phyloP scores from a whole-genome alignment of 495 filamentous ascomycete species.

The Barbatosphaeria neglecta region DNA sequence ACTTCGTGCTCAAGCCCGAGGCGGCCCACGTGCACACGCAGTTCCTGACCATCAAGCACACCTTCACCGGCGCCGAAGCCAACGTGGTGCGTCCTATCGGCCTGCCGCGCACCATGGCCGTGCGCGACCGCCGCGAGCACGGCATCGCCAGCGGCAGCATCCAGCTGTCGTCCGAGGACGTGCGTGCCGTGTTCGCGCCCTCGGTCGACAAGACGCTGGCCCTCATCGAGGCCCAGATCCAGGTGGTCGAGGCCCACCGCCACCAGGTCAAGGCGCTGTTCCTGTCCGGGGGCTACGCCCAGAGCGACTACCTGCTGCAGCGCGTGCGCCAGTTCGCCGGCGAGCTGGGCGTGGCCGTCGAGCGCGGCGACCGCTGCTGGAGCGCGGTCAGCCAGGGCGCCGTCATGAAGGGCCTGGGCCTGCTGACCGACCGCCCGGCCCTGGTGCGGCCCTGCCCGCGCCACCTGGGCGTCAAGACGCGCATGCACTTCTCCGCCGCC shows the following conservation, averaged over 20 bases:
- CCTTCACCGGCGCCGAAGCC: constrained; percentile 11
- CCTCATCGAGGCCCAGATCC: constrained; percentile 12
- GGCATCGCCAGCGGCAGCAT: constrained; percentile 9
- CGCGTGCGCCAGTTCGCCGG: constrained; percentile 7
- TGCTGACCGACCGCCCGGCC: constrained; percentile 10
- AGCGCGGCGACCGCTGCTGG: constrained; percentile 16
- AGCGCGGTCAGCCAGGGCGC: constrained; percentile 18
- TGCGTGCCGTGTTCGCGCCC: constrained; percentile 9
- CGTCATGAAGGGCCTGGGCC: constrained; percentile 16
- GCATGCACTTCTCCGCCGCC: constrained; percentile 5
- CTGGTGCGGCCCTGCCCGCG: constrained; percentile 11
- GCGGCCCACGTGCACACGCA: constrained; percentile 11
- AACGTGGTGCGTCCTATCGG: constrained; percentile 7
- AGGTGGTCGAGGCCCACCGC: constrained; percentile 3
- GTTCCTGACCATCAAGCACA: constrained; percentile 19
- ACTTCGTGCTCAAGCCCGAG: constrained; percentile 11
- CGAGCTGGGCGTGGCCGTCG: constrained; percentile 6
- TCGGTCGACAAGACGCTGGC: constrained; percentile 12
- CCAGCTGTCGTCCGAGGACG: constrained; percentile 4
- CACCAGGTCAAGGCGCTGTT: constrained; percentile 14
- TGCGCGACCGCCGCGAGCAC: constrained; percentile 1
- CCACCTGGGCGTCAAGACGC: constrained; percentile 17
- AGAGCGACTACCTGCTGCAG: constrained; percentile 10
- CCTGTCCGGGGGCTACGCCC: constrained; percentile 14
- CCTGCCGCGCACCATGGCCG: constrained; percentile 7